phyloP scores from a whole-genome alignment of 2,329 filamentous ascomycete species.

The Cercospora berteroae region DNA sequence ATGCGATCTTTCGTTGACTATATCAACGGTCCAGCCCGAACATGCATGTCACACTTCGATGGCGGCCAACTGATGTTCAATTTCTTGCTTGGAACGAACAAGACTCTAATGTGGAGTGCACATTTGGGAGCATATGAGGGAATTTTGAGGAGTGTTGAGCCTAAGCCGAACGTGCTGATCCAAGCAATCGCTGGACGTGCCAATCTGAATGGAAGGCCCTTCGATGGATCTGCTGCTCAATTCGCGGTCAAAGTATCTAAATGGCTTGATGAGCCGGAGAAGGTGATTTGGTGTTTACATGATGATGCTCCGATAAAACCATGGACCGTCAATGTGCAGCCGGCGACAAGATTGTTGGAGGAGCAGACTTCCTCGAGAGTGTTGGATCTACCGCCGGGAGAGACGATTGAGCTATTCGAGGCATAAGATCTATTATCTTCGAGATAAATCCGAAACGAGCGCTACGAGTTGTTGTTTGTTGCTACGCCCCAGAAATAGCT shows the following conservation, averaged over 20 bases:
- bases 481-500: conserved; percentile 62
- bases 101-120: not conserved
- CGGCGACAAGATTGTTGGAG: not conserved
- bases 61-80: not conserved
- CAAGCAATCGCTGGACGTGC: not conserved
- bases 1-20: not conserved
- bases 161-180: not conserved
- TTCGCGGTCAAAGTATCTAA: not conserved
- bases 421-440: too few relatives aligned
- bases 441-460: too few relatives aligned
- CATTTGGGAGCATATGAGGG: not conserved
- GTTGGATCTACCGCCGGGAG: not conserved
- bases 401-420: not conserved
- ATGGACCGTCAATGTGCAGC: not conserved
- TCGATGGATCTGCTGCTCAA: not conserved
- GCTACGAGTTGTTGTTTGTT: conserved; percentile 48
- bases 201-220: not conserved
- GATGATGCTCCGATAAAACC: not conserved
- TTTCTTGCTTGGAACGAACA: not conserved
- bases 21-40: not conserved
- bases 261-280: not conserved
- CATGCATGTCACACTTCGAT: not conserved
- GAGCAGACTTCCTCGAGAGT: not conserved
- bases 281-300: not conserved
- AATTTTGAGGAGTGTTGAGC: not conserved